phyloP scores from a whole-genome alignment of 2,329 filamentous ascomycete species.

The Drechslerella stenobrocha region DNA sequence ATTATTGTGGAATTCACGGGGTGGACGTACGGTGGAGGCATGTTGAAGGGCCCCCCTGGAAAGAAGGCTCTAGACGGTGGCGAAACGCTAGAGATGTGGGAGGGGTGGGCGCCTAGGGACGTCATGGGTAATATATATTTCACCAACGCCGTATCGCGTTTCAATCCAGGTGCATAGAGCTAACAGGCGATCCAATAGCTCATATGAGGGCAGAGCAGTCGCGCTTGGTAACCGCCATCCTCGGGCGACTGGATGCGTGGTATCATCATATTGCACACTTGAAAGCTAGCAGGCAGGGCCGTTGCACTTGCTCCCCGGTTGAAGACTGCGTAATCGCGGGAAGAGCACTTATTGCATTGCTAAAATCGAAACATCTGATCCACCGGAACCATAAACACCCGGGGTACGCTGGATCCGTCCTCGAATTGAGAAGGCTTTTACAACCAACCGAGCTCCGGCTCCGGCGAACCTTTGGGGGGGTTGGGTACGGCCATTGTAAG shows the following conservation, averaged over 20 bases:
- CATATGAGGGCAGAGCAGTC: conserved; percentile 23
- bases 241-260: conserved; percentile 10
- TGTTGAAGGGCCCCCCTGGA: conserved; percentile 13
- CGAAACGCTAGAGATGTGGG: conserved; percentile 13
- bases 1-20: conserved; percentile 29
- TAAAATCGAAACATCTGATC: conserved; percentile 11
- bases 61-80: neutral
- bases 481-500: conserved; percentile 23
- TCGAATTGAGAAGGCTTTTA: conserved; percentile 13
- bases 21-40: conserved; percentile 4
- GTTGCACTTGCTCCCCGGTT: conserved; percentile 24
- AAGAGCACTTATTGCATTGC: neutral
- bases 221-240: conserved; percentile 1
- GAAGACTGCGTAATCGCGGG: conserved; percentile 23
- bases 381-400: neutral
- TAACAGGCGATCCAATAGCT: too few species aligned
- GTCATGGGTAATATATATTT: conserved; percentile 28
- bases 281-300: conserved; percentile 5
- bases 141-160: too few species aligned
- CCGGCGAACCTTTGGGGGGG: conserved; percentile 7
- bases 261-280: conserved; percentile 17
- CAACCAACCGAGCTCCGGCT: conserved; percentile 13
- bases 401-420: conserved; percentile 4
- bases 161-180: too few species aligned
- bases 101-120: conserved; percentile 20